Conservation (phyloP, 805 yeast species). For the Tetrapisispora namnaoensis region DNA sequence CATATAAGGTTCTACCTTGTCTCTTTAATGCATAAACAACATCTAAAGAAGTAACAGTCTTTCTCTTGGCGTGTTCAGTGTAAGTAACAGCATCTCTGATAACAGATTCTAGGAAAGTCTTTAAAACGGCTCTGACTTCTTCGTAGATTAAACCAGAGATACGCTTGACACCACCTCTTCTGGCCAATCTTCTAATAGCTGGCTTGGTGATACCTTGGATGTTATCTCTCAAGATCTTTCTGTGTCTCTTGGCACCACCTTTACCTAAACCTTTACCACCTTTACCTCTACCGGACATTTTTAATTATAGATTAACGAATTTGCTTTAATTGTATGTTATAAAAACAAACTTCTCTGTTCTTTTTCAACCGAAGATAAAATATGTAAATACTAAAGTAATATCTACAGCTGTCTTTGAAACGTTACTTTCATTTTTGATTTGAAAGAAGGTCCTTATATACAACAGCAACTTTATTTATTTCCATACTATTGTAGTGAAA, state of each 20-base stretch:
- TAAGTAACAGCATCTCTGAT: conserved; percentile 98
- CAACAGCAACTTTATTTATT: background rate
- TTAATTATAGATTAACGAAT: conserved; percentile 34
- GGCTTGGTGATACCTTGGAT: conserved; percentile 99
- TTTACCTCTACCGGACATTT: conserved; percentile 98
- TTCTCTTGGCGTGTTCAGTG: conserved; percentile 99
- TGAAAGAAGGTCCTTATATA: background rate
- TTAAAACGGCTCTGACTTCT: conserved; percentile 94
- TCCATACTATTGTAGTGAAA: too few species aligned
- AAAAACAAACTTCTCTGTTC: background rate
- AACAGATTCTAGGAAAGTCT: conserved; percentile 90
- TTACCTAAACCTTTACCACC: conserved; percentile 99
- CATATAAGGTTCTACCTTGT: conserved; percentile 99
- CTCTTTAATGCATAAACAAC: conserved; percentile 99
- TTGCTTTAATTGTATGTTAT: conserved; percentile 34
- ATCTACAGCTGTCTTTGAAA: too few species aligned
- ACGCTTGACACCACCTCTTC: conserved; percentile 99
- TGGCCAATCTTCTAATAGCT: conserved; percentile 98
- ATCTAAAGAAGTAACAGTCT: conserved; percentile 96
- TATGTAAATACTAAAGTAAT: too few species aligned
- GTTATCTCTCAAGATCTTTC: conserved; percentile 98
- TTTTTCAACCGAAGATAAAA: too few species aligned
- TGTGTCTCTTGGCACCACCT: conserved; percentile 99
- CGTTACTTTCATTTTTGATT: too few species aligned
- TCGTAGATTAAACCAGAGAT: conserved; percentile 96